Conservation (phyloP, 1,284 basidiomycete species). For the Rhodotorula glutinis region DNA sequence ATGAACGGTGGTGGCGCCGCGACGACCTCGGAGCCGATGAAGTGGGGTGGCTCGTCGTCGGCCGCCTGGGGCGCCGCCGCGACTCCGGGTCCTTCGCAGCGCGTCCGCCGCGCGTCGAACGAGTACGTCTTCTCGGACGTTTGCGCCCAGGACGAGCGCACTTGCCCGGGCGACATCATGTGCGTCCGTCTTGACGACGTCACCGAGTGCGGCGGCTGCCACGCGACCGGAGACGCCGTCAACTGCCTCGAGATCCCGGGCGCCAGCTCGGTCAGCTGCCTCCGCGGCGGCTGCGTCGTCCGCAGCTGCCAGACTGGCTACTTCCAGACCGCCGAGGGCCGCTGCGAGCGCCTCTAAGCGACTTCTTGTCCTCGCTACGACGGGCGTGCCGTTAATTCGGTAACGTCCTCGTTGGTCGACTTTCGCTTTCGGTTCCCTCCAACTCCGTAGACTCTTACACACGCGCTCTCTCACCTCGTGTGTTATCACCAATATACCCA, state of each 20-base stretch:
- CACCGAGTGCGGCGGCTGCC: conserved; percentile 39
- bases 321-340: conserved; percentile 31
- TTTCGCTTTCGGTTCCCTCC: no score
- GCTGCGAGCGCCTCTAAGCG: conserved; percentile 24
- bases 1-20: neutral
- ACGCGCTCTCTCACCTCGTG: no score
- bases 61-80: neutral
- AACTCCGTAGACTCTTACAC: neutral
- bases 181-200: conserved; percentile 40
- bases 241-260: conserved; percentile 37
- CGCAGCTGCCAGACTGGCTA: conserved; percentile 36
- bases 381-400: neutral
- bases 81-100: conserved; percentile 21
- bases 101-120: conserved; percentile 19
- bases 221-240: conserved; percentile 23
- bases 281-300: conserved; percentile 37
- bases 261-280: conserved; percentile 31
- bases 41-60: conserved; percentile 4
- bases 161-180: conserved; percentile 35
- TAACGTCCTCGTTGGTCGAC: no score
- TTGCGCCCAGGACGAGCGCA: conserved; percentile 38
- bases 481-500: no score
- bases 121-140: conserved; percentile 37
- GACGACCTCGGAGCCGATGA: neutral
- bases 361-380: neutral